A percentile compares a stretch with the other conserved stretches of the same genome.
Conservation (phyloP, 768 basidiomycete species). For the Agrocybe praecox region DNA sequence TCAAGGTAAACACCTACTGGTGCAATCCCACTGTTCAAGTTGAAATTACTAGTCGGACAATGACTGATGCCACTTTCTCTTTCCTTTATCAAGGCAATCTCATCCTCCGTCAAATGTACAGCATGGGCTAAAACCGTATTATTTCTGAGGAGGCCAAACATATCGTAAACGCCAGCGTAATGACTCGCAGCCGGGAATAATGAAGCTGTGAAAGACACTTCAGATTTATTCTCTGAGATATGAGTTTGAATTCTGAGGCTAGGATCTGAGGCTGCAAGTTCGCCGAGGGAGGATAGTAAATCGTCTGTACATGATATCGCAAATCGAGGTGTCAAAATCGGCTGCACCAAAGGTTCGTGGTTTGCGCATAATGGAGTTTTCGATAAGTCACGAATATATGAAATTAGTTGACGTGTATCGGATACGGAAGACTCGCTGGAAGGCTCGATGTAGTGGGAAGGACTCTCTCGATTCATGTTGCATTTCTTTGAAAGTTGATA, state of each 20-base stretch:
- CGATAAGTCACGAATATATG: conserved; percentile 62
- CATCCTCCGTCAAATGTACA: conserved; percentile 73
- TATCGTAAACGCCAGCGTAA: conserved; percentile 86
- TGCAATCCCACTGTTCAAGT: conserved; percentile 84
- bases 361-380: conserved; percentile 19
- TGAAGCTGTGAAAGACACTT: conserved; percentile 64
- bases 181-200: conserved; percentile 60
- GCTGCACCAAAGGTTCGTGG: conserved; percentile 71
- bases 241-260: conserved; percentile 88
- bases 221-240: conserved; percentile 80
- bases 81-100: conserved; percentile 70
- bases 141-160: conserved; percentile 69
- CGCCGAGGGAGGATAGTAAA: conserved; percentile 65
- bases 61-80: conserved; percentile 81
- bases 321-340: conserved; percentile 94
- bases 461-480: conserved; percentile 82
- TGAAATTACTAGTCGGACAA: conserved; percentile 94
- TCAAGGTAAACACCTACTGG: conserved; percentile 81
- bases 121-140: conserved; percentile 92
- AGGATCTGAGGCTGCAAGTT: conserved; percentile 60
- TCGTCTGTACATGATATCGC: conserved; percentile 83
- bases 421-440: conserved; percentile 59
- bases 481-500: conserved; percentile 61
- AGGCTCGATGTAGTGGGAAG: conserved; percentile 70
- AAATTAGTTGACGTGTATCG: conserved; percentile 66